Evolutionary conservation across 2,329 filamentous ascomycete genomes (phyloP).

Genomic region (Verticillium longisporum): DNA sequence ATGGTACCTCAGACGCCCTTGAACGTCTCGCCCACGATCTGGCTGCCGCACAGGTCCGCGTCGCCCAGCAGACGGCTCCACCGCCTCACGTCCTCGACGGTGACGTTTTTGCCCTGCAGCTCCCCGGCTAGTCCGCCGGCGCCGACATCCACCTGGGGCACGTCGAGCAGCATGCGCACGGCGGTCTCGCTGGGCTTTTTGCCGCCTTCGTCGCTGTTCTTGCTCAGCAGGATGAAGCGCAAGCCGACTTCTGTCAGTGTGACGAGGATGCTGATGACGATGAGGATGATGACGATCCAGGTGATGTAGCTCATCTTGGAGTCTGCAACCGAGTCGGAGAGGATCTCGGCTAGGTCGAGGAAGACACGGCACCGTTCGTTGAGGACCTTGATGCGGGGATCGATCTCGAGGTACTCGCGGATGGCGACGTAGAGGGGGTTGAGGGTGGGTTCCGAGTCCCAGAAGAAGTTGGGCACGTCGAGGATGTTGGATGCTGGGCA

Average conservation of each 20-base stretch:
- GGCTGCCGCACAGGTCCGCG: constrained; percentile 9
- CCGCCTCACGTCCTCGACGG: constrained; percentile 12
- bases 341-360: constrained; percentile 88
- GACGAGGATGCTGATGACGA: constrained; percentile 83
- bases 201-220: constrained; percentile 17
- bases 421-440: constrained; percentile 92
- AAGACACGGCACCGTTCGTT: constrained; percentile 97
- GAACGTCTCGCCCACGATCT: constrained; percentile 9
- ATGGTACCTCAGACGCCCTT: constrained; percentile 6
- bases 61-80: constrained; percentile 16
- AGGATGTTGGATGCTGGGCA: constrained; percentile 81
- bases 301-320: constrained; percentile 95
- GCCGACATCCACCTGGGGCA: background rate
- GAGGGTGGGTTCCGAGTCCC: constrained; percentile 92
- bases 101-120: constrained; percentile 9
- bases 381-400: constrained; percentile 88
- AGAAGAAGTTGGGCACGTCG: constrained; percentile 95
- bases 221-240: constrained; percentile 68
- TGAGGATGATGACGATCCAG: constrained; percentile 96
- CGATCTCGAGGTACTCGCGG: constrained; percentile 95
- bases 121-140: constrained; percentile 9
- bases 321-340: constrained; percentile 87
- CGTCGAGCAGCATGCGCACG: background rate
- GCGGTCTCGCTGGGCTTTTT: background rate
- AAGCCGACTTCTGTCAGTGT: constrained; percentile 85